phyloP scores from a whole-genome alignment of 345 rosid species.

The Salix koriyanagi region DNA sequence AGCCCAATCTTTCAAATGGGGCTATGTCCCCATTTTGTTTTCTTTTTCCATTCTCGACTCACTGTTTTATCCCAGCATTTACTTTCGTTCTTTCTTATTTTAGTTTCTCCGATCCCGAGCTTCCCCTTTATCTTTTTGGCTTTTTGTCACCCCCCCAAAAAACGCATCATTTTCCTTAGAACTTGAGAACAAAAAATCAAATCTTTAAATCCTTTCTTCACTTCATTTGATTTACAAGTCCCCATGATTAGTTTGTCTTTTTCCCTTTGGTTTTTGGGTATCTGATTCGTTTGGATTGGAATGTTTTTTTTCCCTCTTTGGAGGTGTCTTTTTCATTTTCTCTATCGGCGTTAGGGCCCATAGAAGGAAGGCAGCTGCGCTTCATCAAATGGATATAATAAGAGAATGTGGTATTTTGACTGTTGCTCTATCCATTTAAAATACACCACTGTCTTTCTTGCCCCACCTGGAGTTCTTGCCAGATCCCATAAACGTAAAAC shows the following conservation, averaged over 20 bases:
- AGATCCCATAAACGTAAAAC: no score
- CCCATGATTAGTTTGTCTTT: background rate
- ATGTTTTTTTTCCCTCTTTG: background rate
- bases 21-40: conserved; percentile 20
- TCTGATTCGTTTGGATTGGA: background rate
- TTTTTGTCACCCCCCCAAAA: conserved; percentile 35
- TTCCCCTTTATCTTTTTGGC: conserved; percentile 21
- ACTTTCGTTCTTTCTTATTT: background rate
- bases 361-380: background rate
- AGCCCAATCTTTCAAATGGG: conserved; percentile 20
- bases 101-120: conserved; percentile 58
- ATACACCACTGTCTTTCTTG: no score
- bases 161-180: background rate
- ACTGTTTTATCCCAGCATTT: background rate
- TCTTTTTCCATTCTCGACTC: conserved; percentile 30
- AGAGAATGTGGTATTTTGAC: background rate
- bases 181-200: background rate
- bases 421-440: background rate
- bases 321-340: background rate
- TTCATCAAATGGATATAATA: background rate
- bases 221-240: background rate
- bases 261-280: conserved; percentile 3
- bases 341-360: background rate
- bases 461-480: no score
- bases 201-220: conserved; percentile 3